Evolutionary conservation across 495 filamentous ascomycete genomes (phyloP).

Genomic region (Penicillium roqueforti): DNA sequence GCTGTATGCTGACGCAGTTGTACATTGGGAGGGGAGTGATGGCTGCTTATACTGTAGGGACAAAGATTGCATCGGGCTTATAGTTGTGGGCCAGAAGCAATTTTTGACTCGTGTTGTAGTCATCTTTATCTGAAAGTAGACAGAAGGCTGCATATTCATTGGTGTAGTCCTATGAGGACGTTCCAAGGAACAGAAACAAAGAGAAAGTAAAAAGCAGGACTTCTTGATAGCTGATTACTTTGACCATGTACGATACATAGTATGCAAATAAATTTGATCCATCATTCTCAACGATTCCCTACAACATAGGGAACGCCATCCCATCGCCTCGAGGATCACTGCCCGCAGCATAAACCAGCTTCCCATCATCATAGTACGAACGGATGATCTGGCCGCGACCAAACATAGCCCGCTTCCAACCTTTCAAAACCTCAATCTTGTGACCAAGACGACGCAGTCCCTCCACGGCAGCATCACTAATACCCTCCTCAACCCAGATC

Average conservation of each 20-base stretch:
- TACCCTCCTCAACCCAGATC: constrained; percentile 83
- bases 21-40: too few species aligned
- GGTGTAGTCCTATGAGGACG: neutral
- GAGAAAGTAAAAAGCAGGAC: neutral
- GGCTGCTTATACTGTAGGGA: too few species aligned
- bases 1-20: neutral
- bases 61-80: too few species aligned
- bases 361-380: constrained; percentile 64
- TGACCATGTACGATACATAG: neutral
- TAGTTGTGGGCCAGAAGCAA: too few species aligned
- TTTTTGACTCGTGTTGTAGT: too few species aligned
- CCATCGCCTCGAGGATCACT: constrained; percentile 91
- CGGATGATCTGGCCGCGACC: constrained; percentile 88
- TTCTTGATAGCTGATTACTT: neutral
- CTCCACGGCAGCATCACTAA: constrained; percentile 59
- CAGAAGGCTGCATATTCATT: too few species aligned
- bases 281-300: neutral
- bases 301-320: constrained; percentile 59
- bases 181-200: neutral
- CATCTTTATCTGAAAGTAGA: too few species aligned
- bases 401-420: constrained; percentile 68
- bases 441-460: constrained; percentile 71
- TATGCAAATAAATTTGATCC: neutral
- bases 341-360: constrained; percentile 72
- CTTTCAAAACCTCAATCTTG: constrained; percentile 61